Conservation (phyloP, 768 basidiomycete genomes). For the Naganishia vaughanmartiniae region DNA sequence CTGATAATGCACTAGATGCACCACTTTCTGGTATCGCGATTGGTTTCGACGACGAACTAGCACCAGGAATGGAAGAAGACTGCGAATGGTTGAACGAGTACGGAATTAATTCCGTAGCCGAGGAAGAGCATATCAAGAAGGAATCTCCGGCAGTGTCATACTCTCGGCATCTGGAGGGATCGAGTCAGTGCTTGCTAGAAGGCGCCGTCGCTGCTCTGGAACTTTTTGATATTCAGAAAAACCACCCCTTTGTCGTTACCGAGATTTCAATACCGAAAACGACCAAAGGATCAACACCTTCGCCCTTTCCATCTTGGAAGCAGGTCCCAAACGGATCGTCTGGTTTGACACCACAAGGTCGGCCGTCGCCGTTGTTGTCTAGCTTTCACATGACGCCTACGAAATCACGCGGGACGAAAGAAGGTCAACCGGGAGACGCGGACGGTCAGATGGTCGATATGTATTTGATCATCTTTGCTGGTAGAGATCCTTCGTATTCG, state of each 20-base stretch:
- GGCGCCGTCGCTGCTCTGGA: constrained; percentile 9
- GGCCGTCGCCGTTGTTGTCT: constrained; percentile 13
- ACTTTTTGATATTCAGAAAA: constrained; percentile 13
- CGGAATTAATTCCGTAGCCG: background rate
- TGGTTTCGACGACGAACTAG: background rate
- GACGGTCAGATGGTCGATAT: background rate
- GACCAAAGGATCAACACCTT: constrained; percentile 11
- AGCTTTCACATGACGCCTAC: constrained; percentile 11
- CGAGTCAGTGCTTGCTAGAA: constrained; percentile 17
- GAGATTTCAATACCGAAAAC: background rate
- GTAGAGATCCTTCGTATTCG: constrained; percentile 2
- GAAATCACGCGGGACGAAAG: background rate
- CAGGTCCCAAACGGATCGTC: background rate
- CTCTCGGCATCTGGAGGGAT: background rate
- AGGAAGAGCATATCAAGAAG: background rate
- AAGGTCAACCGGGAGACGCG: background rate
- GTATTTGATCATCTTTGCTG: constrained; percentile 10
- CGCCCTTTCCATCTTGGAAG: constrained; percentile 5
- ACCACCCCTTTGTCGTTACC: constrained; percentile 18
- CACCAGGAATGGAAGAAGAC: background rate
- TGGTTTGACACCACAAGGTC: constrained; percentile 3
- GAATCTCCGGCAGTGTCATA: background rate
- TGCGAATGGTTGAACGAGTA: constrained; percentile 7
- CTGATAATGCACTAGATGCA: background rate
- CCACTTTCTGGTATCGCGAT: constrained; percentile 9